phyloP scores from a whole-genome alignment of 148 eudicot species.

The Chenopodium suecicum region DNA sequence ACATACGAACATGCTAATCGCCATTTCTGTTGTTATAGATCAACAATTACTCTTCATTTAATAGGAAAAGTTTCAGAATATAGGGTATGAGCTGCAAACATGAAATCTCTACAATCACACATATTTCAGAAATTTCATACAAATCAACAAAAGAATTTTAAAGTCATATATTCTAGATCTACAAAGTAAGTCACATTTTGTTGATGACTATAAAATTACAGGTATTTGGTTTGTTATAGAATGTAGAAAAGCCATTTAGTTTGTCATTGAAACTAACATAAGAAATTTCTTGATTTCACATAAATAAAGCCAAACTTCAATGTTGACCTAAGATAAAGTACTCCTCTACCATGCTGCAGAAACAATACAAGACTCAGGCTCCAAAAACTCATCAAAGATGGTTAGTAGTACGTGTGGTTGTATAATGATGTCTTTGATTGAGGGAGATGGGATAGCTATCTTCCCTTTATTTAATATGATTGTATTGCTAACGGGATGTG shows the following conservation, averaged over 20 bases:
- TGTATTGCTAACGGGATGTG: neutral
- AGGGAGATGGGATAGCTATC: neutral
- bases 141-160: neutral
- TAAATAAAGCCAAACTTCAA: neutral
- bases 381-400: neutral
- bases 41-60: neutral
- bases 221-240: neutral
- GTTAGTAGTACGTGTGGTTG: neutral
- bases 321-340: neutral
- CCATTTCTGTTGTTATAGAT: neutral
- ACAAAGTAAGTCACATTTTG: neutral
- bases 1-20: neutral
- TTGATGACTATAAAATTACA: neutral
- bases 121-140: neutral
- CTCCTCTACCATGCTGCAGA: neutral
- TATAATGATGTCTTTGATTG: neutral
- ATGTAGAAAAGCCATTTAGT: too few relatives aligned
- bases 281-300: neutral
- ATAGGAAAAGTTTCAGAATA: neutral
- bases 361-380: neutral
- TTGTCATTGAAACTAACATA: neutral
- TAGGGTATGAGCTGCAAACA: neutral
- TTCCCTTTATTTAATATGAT: neutral
- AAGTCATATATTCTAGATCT: neutral
- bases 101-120: neutral